Evolutionary conservation across 148 eudicot genomes (phyloP), one percentile per base, ranked within the genome.

Genomic region (Selenicereus undatus): DNA sequence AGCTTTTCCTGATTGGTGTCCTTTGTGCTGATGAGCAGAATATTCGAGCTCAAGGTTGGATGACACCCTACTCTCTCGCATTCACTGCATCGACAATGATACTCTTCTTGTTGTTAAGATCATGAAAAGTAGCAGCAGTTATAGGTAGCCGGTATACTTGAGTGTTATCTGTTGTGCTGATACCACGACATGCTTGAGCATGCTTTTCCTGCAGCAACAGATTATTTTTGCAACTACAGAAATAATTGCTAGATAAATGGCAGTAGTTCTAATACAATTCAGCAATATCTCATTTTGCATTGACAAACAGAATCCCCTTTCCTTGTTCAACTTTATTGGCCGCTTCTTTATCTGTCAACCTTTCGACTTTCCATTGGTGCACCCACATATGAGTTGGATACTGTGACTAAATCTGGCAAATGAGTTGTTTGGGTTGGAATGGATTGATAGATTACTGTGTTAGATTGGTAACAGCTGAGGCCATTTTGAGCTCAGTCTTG

Each of bases 101-200:
- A 52, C 77, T 83, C n/a, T 83, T 79, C 64, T 73, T 83, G 80
- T 77, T 83, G 16, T 65, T 83, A 70, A 83, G 86, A 83, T 76
- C 75, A 78, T 83, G 86, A 83, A 54, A 83, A 60, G 42, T 56
- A 79, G 80, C 62, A 36, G 24, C 73, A n/a, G 24, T 45, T 42
- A 50, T 32, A 75, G 64, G 64, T 75, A 75, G 64, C 62, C 17
- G 48, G 20, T 22, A 75, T 51, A 29, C 36, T 26, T 18, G 62
- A 76, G 45, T 76, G 32, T 56, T 72, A 71, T 75, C 66, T 30
- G 72, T 56, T 76, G 85, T 56, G 42, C 82, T 79, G 79, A 70
- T 83, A 56, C n/a, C 30, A 65, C 66, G 30, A 22, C 85, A 52
- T 79, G 71, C 14, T 66, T 74, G n/a, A 48, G 68, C 68, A 62